These are phyloP conservation scores for Colletotrichum noveboracense DNA, from an alignment of 2,329 filamentous ascomycete genomes.

Conservation along the genomic window DNA sequence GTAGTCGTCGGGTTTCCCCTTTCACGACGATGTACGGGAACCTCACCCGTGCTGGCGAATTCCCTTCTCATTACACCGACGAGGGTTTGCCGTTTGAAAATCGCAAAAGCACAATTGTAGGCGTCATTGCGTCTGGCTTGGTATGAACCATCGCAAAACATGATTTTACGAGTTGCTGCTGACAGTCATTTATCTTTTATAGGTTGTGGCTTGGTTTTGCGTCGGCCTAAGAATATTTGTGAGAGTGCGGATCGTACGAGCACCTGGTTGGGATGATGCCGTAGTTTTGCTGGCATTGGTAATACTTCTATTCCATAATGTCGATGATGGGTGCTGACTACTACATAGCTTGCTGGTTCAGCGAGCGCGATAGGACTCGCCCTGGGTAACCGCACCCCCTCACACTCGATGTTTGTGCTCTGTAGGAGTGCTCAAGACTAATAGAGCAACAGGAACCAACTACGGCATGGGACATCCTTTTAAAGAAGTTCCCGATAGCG, in stretches of 20 bases:
- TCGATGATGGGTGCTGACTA: background rate
- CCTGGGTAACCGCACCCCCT: background rate
- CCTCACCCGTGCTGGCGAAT: background rate
- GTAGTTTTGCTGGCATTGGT: background rate
- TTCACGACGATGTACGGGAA: slow-evolving; percentile 2
- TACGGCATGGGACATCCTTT: background rate
- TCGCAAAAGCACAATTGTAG: background rate
- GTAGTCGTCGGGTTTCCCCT: background rate
- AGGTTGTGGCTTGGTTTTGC: slow-evolving; percentile 1
- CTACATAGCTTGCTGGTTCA: background rate
- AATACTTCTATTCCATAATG: background rate
- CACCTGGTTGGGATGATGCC: slow-evolving; percentile 3
- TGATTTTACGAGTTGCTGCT: background rate
- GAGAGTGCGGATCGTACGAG: background rate
- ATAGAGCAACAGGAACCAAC: background rate
- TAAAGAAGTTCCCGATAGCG: background rate
- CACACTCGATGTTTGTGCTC: background rate
- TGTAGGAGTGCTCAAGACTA: background rate
- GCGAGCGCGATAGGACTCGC: background rate
- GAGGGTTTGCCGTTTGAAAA: background rate
- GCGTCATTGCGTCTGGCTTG: background rate
- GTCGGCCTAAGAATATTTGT: background rate
- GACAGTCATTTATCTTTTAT: background rate
- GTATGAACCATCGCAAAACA: background rate
- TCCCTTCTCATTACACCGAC: background rate